Base-by-base conservation (phyloP, 768 basidiomycete species). In the Xerocomellus dryophilus region DNA sequence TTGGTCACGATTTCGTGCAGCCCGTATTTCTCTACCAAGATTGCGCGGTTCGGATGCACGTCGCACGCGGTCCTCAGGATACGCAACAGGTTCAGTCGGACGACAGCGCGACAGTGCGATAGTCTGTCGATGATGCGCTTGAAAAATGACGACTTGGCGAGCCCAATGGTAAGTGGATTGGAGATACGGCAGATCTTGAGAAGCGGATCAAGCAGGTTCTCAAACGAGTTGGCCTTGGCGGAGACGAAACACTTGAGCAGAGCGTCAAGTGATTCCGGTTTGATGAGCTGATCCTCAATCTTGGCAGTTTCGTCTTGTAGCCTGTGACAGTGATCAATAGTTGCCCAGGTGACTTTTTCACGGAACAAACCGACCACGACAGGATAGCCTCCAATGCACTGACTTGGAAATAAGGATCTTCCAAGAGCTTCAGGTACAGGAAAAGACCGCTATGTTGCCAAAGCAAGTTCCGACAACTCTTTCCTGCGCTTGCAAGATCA, bases 381-480 rank as follows among this genome's bases (percentile, higher is more conserved):
- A 93, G 70, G 29, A 98, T 83, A 7, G 94, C 84, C 66, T 99
- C 97, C 53, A 98, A 71, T 10, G 94, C 90, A 61, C 87, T 90
- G 60, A 93, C 89, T 72, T 93, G 91, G 78, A 93, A 94, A 71
- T 93, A 94, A 1, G 90, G 88, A 58, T 95, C 93, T 35, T 83
- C 82, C 47, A 94, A 71, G 20, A 94, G 78, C 59, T 80, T 81
- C 54, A 92, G 68, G 63, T 95, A 96, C 78, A 94, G 76, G 27
- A 69, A 67, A 32, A 99, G 73, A n/a, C 94, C 95, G 60, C 94
- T 86, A 62, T 97, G 86, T 64, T 96, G 90, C 96, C 96, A 96
- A 51, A 98, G 74, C 42, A 95, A 64, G 40, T 85, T 87, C 39
- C 97, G 81, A 65, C 93, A 94, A 52, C 85, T 90, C 77, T 98